Percentiles rank a stretch among this genome's conserved stretches.
These are phyloP conservation scores for Aspergillus sclerotioniger DNA, from an alignment of 495 filamentous ascomycete genomes.

Conservation along the genomic window DNA sequence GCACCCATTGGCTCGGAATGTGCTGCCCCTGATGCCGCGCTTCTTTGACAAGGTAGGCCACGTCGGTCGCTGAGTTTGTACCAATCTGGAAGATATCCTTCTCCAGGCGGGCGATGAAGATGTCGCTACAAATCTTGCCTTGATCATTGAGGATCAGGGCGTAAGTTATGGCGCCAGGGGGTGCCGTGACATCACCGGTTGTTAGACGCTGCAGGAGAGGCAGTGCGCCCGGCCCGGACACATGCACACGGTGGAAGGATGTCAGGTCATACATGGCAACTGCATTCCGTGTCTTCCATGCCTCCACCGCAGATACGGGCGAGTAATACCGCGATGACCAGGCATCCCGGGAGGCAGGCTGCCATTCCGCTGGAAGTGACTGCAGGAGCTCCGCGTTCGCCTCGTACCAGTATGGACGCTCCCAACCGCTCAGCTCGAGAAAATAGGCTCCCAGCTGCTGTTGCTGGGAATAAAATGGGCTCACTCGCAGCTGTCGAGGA, in stretches of 20 bases:
- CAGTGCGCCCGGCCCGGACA: slow-evolving; percentile 45
- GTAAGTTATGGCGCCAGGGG: slow-evolving; percentile 39
- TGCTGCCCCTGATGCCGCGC: slow-evolving; percentile 23
- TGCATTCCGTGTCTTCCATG: slow-evolving; percentile 52
- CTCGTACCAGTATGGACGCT: slow-evolving; percentile 53
- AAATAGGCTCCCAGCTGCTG: slow-evolving; percentile 48
- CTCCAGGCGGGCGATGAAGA: slow-evolving; percentile 39
- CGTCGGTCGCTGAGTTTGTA: slow-evolving; percentile 43
- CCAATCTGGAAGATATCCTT: slow-evolving; percentile 44
- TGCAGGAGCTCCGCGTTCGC: slow-evolving; percentile 41
- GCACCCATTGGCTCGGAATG: slow-evolving; percentile 13
- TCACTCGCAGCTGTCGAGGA: slow-evolving; percentile 44
- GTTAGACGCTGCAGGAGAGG: slow-evolving; percentile 44
- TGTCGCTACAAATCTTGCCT: slow-evolving; percentile 41
- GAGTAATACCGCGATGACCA: slow-evolving; percentile 48
- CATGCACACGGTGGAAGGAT: slow-evolving; percentile 47
- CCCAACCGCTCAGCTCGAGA: slow-evolving; percentile 49
- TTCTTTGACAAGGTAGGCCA: slow-evolving; percentile 42
- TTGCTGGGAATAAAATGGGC: slow-evolving; percentile 46
- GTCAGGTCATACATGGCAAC: slow-evolving; percentile 56
- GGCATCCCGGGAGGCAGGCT: slow-evolving; percentile 42
- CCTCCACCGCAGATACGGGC: slow-evolving; percentile 48
- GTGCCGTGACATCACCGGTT: slow-evolving; percentile 38
- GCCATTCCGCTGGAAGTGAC: slow-evolving; percentile 41
- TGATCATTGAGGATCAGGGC: slow-evolving; percentile 44